Evolutionary conservation across 2,329 filamentous ascomycete genomes (phyloP).

Genomic region (Aspergillus cejpii): DNA sequence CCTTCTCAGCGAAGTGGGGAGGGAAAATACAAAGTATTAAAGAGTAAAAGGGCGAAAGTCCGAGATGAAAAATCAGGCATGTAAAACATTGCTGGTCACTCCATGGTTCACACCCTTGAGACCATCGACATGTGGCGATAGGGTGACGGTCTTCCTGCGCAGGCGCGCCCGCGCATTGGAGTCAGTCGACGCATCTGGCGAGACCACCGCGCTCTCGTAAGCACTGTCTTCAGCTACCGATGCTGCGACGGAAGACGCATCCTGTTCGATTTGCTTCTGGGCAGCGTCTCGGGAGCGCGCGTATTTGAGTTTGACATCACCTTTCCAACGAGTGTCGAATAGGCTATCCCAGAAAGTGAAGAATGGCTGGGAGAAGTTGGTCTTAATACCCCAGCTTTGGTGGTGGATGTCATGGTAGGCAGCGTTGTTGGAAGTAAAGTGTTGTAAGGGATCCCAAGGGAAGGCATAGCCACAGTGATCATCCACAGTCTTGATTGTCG

Average conservation of each 20-base stretch:
- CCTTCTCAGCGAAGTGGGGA: not conserved
- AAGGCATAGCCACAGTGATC: constrained; percentile 97
- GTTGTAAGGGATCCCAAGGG: constrained; percentile 89
- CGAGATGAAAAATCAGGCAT: constrained; percentile 20
- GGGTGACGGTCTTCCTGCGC: constrained; percentile 31
- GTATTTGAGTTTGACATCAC: constrained; percentile 56
- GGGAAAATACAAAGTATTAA: constrained; percentile 2
- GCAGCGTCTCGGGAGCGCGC: constrained; percentile 51
- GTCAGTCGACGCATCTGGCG: constrained; percentile 20
- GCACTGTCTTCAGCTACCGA: constrained; percentile 23
- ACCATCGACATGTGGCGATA: constrained; percentile 28
- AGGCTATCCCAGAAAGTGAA: constrained; percentile 92
- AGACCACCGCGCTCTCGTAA: constrained; percentile 26
- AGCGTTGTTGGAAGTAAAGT: constrained; percentile 89
- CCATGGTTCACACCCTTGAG: constrained; percentile 35
- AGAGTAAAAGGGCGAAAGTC: not conserved
- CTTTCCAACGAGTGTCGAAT: constrained; percentile 75
- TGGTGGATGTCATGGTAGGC: constrained; percentile 97
- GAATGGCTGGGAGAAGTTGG: constrained; percentile 46
- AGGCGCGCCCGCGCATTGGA: constrained; percentile 27
- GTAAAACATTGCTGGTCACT: constrained; percentile 38
- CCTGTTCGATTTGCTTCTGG: constrained; percentile 51
- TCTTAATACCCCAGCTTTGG: constrained; percentile 97
- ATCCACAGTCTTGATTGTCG: constrained; percentile 92
- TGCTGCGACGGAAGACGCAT: constrained; percentile 20